Percentiles rank a stretch among this genome's conserved stretches.
These are phyloP conservation scores for Mesembryanthemum crystallinum DNA, from an alignment of 148 eudicot genomes.

Conservation along the genomic window DNA sequence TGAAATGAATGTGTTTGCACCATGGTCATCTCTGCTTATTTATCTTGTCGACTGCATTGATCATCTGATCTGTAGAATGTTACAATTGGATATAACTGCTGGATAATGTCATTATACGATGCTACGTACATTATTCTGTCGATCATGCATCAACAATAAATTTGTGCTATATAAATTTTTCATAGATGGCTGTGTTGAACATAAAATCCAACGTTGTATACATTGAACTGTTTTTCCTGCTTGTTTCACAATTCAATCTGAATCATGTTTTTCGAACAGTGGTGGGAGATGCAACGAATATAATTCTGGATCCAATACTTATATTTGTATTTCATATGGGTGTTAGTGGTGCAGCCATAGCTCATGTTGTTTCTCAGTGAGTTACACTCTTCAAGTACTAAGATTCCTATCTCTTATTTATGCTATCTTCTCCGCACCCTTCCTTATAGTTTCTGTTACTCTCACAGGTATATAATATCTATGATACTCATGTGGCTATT, in stretches of 20 bases:
- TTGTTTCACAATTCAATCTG: neutral
- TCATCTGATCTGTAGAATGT: no score
- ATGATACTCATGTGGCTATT: constrained; percentile 32
- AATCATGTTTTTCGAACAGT: neutral
- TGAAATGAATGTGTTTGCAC: no score
- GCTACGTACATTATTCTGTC: neutral
- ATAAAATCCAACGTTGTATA: neutral
- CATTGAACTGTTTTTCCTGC: neutral
- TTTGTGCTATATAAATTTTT: neutral
- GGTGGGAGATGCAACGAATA: constrained; percentile 46
- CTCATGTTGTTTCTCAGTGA: constrained; percentile 83
- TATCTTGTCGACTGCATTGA: no score
- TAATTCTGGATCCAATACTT: constrained; percentile 51
- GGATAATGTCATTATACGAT: no score
- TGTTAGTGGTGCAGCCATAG: constrained; percentile 80
- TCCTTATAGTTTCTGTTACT: neutral
- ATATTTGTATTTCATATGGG: constrained; percentile 57
- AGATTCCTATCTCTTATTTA: neutral
- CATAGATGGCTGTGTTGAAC: neutral
- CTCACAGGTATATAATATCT: constrained; percentile 31
- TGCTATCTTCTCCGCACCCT: neutral
- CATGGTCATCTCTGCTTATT: no score
- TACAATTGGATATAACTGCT: no score
- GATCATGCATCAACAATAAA: neutral
- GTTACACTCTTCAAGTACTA: constrained; percentile 9